Base-by-base conservation (phyloP, 2,329 filamentous ascomycete genomes). In the Claviceps spartinae region DNA sequence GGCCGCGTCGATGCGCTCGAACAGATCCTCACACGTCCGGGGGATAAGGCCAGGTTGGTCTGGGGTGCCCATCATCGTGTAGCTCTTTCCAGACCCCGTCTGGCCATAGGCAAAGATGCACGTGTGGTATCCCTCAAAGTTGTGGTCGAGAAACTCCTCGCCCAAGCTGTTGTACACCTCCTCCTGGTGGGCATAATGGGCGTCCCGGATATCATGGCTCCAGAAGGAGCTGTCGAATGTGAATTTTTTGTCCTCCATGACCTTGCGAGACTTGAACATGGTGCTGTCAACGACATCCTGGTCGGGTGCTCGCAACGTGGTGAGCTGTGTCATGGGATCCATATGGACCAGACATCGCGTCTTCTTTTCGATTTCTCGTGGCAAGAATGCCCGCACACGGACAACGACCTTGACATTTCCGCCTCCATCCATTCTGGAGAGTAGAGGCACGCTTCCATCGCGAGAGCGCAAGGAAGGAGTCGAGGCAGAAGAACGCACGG, bases 91-190 rank as follows among this genome's bases (percentile, higher is more conserved):
- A 0, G 90, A 95, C 24, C 93, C 93, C 0, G 93, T 98, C 73
- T 98, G 93, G 11, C 93, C 93, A 63, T 98, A 97, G 55, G 93
- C 93, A 65, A 98, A 97, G 60, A 98, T 98, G 68, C 93, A 98
- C 0, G 93, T 98, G 69, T 98, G 91, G 72, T 98, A 98, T 57
- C 93, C 93, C 65, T 96, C 90, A 62, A 98, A 98, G 71, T 98
- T 98, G 76, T 98, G 93, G 68, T 98, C 93, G 56, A 98, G 78
- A 60, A 98, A 97, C 64, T 97, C 93, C 67, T 96, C 89, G 52
- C 93, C 93, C 24, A 98, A 78, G 54, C 85, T 86, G 63, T 93
- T 88, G 74, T 98, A 97, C 52, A 98, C 85, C 62, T 96, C 87
- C 61, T 89, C 87, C 66, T 98, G 93, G 55, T 85, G 79, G 3